Conservation (phyloP, 129 eudicot species). For the Solidago caesia region DNA sequence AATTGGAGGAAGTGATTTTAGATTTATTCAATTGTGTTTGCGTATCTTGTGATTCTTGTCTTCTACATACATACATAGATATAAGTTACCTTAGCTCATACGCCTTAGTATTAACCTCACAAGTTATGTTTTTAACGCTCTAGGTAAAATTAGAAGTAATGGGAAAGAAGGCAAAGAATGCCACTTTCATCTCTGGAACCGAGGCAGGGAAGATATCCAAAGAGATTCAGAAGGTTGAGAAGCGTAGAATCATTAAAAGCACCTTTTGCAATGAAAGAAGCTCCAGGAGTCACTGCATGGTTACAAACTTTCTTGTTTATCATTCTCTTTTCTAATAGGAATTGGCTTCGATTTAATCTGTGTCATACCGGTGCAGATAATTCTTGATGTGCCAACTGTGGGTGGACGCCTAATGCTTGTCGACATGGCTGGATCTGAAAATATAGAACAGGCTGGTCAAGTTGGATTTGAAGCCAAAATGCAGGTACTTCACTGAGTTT, state of each 20-base stretch:
- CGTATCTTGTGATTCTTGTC: neutral
- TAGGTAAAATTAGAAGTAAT: conserved; percentile 93
- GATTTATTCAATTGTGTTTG: neutral
- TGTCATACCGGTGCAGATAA: conserved; percentile 48
- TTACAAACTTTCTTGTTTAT: conserved; percentile 14
- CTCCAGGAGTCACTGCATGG: conserved; percentile 99
- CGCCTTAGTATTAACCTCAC: neutral
- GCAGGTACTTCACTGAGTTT: conserved; percentile 54
- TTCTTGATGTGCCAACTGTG: conserved; percentile 92
- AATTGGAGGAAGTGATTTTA: neutral
- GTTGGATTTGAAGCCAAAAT: conserved; percentile 88
- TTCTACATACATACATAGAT: too few relatives aligned
- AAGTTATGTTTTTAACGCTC: neutral
- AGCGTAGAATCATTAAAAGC: conserved; percentile 84
- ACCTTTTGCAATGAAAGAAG: conserved; percentile 94
- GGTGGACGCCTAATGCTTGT: conserved; percentile 99
- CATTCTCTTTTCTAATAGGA: neutral
- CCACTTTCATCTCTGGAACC: conserved; percentile 88
- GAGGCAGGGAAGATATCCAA: conserved; percentile 92
- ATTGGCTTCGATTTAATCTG: neutral
- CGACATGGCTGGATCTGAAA: conserved; percentile 99
- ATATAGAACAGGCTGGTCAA: conserved; percentile 98
- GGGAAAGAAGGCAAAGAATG: conserved; percentile 99
- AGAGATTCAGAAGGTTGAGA: conserved; percentile 98
- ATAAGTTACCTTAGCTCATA: too few relatives aligned